Conservation (phyloP, 2,329 filamentous ascomycete species). For the Lizonia empirigonia region DNA sequence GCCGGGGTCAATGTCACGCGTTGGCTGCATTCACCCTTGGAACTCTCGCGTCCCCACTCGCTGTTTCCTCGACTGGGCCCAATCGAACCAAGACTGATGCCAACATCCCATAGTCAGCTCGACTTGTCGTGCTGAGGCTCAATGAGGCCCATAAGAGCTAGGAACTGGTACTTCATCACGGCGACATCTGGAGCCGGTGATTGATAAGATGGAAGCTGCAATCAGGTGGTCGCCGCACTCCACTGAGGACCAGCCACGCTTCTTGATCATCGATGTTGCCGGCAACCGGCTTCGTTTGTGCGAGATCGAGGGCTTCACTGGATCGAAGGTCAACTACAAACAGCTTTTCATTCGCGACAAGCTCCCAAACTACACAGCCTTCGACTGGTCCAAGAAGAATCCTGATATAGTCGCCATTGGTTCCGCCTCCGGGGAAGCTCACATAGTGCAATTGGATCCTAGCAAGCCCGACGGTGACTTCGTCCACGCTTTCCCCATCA, state of each 20-base stretch:
- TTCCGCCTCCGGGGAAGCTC: slow-evolving; percentile 75
- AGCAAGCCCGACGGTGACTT: slow-evolving; percentile 51
- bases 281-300: slow-evolving; percentile 65
- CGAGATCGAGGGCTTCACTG: slow-evolving; percentile 51
- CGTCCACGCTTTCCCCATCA: slow-evolving; percentile 71
- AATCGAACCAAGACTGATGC: not conserved
- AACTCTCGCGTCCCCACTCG: not conserved
- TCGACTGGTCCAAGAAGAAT: slow-evolving; percentile 67
- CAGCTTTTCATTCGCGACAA: slow-evolving; percentile 60
- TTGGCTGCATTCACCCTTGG: slow-evolving; percentile 21
- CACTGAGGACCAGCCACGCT: slow-evolving; percentile 58
- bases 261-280: slow-evolving; percentile 66
- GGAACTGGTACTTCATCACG: not conserved
- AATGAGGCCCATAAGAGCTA: slow-evolving; percentile 16
- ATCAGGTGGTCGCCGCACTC: slow-evolving; percentile 69
- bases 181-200: slow-evolving; percentile 3
- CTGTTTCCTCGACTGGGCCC: not conserved
- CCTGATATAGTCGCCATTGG: slow-evolving; percentile 75
- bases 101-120: not conserved
- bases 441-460: slow-evolving; percentile 74
- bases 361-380: slow-evolving; percentile 66
- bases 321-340: slow-evolving; percentile 56
- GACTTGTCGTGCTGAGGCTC: not conserved
- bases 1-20: slow-evolving; percentile 28
- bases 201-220: slow-evolving; percentile 61